A percentile compares a stretch with the other conserved stretches of the same genome.
Conservation (phyloP, 1,139 yeast species). For the Yamadazyma aaseri region DNA sequence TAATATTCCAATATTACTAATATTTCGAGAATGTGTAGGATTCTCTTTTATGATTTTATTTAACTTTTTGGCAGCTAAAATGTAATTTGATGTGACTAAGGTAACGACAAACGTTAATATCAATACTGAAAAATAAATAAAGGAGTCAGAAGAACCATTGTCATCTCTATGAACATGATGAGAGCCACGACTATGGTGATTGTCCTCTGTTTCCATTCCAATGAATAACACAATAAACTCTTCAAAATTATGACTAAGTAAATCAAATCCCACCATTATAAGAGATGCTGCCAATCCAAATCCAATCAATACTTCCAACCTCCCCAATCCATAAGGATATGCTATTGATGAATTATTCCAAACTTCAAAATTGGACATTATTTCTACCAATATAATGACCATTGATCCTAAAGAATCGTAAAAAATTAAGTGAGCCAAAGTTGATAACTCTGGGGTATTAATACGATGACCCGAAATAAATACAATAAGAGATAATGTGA, state of each 20-base stretch:
- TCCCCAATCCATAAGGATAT: conserved; percentile 88
- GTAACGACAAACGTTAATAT: conserved; percentile 30
- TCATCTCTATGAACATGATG: conserved; percentile 56
- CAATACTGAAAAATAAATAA: conserved; percentile 30
- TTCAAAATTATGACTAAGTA: conserved; percentile 80
- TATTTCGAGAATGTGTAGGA: conserved; percentile 14
- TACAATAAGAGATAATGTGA: conserved; percentile 52
- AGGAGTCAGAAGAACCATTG: conserved; percentile 10
- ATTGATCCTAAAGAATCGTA: conserved; percentile 84
- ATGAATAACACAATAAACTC: conserved; percentile 58
- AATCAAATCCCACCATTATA: conserved; percentile 87
- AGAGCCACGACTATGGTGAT: conserved; percentile 33
- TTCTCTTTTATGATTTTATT: conserved; percentile 29
- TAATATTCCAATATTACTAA: conserved; percentile 16
- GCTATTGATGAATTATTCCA: conserved; percentile 85
- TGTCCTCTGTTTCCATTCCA: conserved; percentile 30
- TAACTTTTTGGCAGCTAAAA: conserved; percentile 35
- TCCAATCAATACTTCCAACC: conserved; percentile 83
- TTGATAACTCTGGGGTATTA: conserved; percentile 63
- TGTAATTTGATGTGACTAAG: conserved; percentile 35
- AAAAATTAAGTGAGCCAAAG: conserved; percentile 82
- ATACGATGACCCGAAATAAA: conserved; percentile 61
- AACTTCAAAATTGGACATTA: conserved; percentile 85
- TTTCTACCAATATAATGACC: conserved; percentile 67
- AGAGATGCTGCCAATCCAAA: conserved; percentile 84